Percentiles rank a stretch among this genome's conserved stretches.
phyloP scores from a whole-genome alignment of 257 asterid species.

The Rubia yunnanensis region DNA sequence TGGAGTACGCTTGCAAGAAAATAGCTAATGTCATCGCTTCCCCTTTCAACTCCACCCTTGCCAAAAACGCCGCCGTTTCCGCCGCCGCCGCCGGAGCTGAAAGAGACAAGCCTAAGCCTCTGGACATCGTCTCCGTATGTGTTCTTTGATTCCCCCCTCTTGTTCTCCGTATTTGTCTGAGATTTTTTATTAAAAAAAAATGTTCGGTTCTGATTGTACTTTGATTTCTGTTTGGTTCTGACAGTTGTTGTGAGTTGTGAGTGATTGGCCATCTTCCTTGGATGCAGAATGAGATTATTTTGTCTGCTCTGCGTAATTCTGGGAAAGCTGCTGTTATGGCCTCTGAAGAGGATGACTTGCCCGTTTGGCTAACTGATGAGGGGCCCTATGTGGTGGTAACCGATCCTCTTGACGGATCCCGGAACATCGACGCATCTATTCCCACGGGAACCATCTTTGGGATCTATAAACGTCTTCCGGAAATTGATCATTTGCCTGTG shows the following conservation, averaged over 20 bases:
- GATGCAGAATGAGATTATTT: slow-evolving; percentile 74
- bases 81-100: slow-evolving; percentile 25
- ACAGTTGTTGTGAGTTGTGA: slow-evolving; percentile 6
- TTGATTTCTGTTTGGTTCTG: neutral
- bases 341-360: slow-evolving; percentile 88
- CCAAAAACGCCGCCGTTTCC: slow-evolving; percentile 16
- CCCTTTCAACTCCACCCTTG: slow-evolving; percentile 59
- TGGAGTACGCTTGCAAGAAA: slow-evolving; percentile 76
- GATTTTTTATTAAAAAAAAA: neutral
- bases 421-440: slow-evolving; percentile 90
- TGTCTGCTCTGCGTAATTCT: slow-evolving; percentile 60
- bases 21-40: slow-evolving; percentile 93
- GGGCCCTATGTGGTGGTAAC: slow-evolving; percentile 83
- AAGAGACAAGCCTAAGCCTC: slow-evolving; percentile 94
- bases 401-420: slow-evolving; percentile 88
- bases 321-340: slow-evolving; percentile 97
- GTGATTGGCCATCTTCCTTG: slow-evolving; percentile 9
- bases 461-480: slow-evolving; percentile 59
- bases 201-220: neutral
- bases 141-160: slow-evolving; percentile 4
- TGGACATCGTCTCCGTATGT: slow-evolving; percentile 71
- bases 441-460: slow-evolving; percentile 98
- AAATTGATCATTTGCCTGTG: slow-evolving; percentile 62
- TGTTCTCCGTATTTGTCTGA: neutral
- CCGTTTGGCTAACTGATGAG: slow-evolving; percentile 75